Conservation (phyloP, 1,284 basidiomycete species). For the Laetiporus sulphureus region DNA sequence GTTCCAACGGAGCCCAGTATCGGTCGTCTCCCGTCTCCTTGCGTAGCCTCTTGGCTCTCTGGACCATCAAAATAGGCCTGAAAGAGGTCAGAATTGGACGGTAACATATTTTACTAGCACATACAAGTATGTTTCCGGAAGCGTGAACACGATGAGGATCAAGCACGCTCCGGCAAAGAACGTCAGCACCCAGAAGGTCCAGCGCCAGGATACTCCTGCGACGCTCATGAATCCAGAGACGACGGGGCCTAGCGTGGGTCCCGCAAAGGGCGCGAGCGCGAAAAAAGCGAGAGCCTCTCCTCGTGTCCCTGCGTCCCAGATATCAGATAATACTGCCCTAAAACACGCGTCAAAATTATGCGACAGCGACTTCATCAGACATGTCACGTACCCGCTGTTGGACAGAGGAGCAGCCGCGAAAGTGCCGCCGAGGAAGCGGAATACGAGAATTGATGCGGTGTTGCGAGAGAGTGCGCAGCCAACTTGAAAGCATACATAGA, state of each 20-base stretch:
- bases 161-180: slow-evolving; percentile 52
- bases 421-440: slow-evolving; percentile 52
- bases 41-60: slow-evolving; percentile 21
- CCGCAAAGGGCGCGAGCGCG: slow-evolving; percentile 65
- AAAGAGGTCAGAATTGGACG: not conserved
- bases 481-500: slow-evolving; percentile 40
- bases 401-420: slow-evolving; percentile 31
- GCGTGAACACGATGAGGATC: slow-evolving; percentile 51
- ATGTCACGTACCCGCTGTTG: slow-evolving; percentile 16
- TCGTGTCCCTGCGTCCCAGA: slow-evolving; percentile 30
- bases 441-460: slow-evolving; percentile 45
- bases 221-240: slow-evolving; percentile 52
- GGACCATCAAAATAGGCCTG: slow-evolving; percentile 42
- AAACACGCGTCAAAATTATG: not conserved
- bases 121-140: slow-evolving; percentile 70
- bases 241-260: slow-evolving; percentile 61
- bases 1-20: slow-evolving; percentile 40
- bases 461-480: slow-evolving; percentile 49
- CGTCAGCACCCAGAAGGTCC: slow-evolving; percentile 73
- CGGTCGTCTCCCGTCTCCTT: slow-evolving; percentile 48
- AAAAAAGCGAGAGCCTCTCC: slow-evolving; percentile 30
- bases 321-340: slow-evolving; percentile 28
- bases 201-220: slow-evolving; percentile 53
- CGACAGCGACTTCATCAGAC: not conserved
- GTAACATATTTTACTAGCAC: slow-evolving; percentile 11